Percentiles rank a stretch among this genome's conserved stretches.
These are phyloP conservation scores for Saccharomyces hybrid DNA, from an alignment of 1,139 yeast species.

Conservation along the genomic window DNA sequence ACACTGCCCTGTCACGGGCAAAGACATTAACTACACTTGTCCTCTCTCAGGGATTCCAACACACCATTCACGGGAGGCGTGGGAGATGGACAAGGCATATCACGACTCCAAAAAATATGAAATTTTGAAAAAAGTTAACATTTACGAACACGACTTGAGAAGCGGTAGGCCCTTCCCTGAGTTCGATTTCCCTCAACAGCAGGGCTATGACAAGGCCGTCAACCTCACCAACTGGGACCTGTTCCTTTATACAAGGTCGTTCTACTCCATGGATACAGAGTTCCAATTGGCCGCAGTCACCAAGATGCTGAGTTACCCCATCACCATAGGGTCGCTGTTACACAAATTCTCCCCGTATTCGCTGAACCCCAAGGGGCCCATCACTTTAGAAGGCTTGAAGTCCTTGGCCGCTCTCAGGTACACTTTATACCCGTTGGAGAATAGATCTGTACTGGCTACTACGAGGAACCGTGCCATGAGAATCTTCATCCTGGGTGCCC, in stretches of 20 bases:
- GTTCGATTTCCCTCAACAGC: conserved; percentile 82
- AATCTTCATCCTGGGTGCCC: conserved; percentile 80
- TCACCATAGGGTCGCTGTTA: conserved; percentile 76
- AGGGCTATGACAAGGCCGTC: conserved; percentile 67
- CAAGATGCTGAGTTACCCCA: conserved; percentile 86
- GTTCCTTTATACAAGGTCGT: conserved; percentile 85
- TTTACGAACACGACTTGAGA: conserved; percentile 89
- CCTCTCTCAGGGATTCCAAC: conserved; percentile 95
- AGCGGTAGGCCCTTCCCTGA: conserved; percentile 93
- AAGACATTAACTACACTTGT: conserved; percentile 77
- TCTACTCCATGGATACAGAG: conserved; percentile 93
- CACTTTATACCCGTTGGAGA: conserved; percentile 70
- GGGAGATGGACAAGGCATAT: conserved; percentile 72
- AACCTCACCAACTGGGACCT: conserved; percentile 88
- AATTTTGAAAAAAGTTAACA: conserved; percentile 73
- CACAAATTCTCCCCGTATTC: conserved; percentile 83
- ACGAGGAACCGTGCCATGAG: conserved; percentile 86
- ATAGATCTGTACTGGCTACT: conserved; percentile 32
- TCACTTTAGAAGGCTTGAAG: conserved; percentile 86
- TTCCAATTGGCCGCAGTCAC: conserved; percentile 93
- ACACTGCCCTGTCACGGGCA: conserved; percentile 80
- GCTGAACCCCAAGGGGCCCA: conserved; percentile 74
- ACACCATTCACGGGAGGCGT: conserved; percentile 82
- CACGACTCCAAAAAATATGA: conserved; percentile 63
- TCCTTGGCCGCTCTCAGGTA: conserved; percentile 87